Evolutionary conservation across 768 basidiomycete species (phyloP), one percentile per base, ranked within the genome.

Genomic region (Pluteus cervinus): DNA sequence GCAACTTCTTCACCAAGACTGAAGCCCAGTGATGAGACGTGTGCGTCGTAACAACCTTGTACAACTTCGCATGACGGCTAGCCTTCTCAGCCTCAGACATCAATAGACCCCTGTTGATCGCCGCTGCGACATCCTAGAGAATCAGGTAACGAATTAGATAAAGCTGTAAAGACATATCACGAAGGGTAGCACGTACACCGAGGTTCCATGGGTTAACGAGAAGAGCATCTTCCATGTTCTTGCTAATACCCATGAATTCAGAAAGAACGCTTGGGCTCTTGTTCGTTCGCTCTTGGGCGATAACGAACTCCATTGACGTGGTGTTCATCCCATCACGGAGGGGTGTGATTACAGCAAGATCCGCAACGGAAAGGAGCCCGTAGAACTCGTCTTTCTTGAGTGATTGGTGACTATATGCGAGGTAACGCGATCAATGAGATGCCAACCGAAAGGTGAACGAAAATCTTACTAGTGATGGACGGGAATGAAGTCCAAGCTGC

Each of bases 251-350:
- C 86, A 96, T 96, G 54, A 98, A 98, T 63, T 99, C 94, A 53
- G 87, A 91, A 38, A 99, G 66, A 43, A 97, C 85, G 36, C 92
- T 77, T 1, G 94, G 92, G 24, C 78, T 81, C 61, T 78, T 79
- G 54, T 84, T 82, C 36, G 88, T 85, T 50, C 69, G 71, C 48
- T 86, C 77, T 62, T 99, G 94, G 23, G 92, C 91, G 44, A 98
- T 86, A 20, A 94, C 86, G 58, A 93, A 97, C 61, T 98, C 94
- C 91, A 96, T 94, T 36, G 82, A 85, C 0, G 93, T 96, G 10
- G 94, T 97, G 70, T 99, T 99, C 96, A 98, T 98, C 5, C 94
- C 96, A 54, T 99, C 94, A 23, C 94, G 79, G 5, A 97, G 71
- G 1, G 92, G 90, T 0, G 94, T 97, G 58, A 97, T 94, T 28